Evolutionary conservation across 768 basidiomycete genomes (phyloP).

Genomic region (Boletus sp.): DNA sequence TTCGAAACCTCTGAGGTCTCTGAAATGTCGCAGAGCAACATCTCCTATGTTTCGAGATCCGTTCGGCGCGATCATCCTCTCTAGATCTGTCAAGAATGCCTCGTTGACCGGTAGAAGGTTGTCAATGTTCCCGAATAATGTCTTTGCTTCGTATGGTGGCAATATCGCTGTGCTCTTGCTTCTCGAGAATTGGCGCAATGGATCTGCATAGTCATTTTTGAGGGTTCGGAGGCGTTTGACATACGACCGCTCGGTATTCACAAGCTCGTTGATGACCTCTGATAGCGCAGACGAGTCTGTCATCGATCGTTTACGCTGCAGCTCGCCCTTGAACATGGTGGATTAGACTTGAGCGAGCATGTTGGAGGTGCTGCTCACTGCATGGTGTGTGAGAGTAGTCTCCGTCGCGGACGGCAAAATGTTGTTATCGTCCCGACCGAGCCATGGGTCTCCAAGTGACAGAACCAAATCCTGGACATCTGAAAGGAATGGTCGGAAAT

Average conservation of each 20-base stretch:
- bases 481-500: slow-evolving; percentile 29
- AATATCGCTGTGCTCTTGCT: slow-evolving; percentile 86
- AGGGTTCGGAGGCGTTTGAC: slow-evolving; percentile 78
- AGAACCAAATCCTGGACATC: slow-evolving; percentile 78
- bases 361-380: slow-evolving; percentile 38
- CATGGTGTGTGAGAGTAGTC: slow-evolving; percentile 35
- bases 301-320: slow-evolving; percentile 50
- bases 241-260: slow-evolving; percentile 87
- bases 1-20: slow-evolving; percentile 79
- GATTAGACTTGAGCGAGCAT: slow-evolving; percentile 11
- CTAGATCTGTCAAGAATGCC: slow-evolving; percentile 78
- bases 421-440: slow-evolving; percentile 46
- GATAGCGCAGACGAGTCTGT: slow-evolving; percentile 64
- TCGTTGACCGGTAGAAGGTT: slow-evolving; percentile 86
- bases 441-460: slow-evolving; percentile 68
- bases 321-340: slow-evolving; percentile 20
- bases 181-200: slow-evolving; percentile 79
- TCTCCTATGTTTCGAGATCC: slow-evolving; percentile 68
- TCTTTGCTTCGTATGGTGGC: slow-evolving; percentile 86
- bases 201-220: slow-evolving; percentile 88
- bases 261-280: slow-evolving; percentile 80
- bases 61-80: slow-evolving; percentile 68
- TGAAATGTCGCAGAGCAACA: slow-evolving; percentile 84
- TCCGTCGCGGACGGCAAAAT: slow-evolving; percentile 43
- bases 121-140: slow-evolving; percentile 92